Evolutionary conservation across 345 rosid genomes (phyloP), one percentile per base, ranked within the genome.

Genomic region (Isatis tinctoria): DNA sequence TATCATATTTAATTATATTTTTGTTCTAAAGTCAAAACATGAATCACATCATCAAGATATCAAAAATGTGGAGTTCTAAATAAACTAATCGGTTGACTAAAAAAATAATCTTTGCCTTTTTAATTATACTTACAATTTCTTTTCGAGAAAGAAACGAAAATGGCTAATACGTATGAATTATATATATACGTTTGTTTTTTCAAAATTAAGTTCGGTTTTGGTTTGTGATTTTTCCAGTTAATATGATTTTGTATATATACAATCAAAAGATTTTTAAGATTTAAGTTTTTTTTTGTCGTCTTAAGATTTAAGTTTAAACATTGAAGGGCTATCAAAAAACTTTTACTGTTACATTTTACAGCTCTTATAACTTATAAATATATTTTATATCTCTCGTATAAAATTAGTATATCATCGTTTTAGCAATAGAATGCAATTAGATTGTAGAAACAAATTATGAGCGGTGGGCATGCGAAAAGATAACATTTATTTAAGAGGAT

Each of bases 1-100:
- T 36, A 74, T 52, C 51, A 14, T 39, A 27, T 39, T 59, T 74
- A 59, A 47, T 74, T 27, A 1, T 17, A 10, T 18, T 58, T 65
- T 57, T 11, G 2, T 36, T 65, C 10, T 8, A 36, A 74, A 66
- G 78, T 74, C 78, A 74, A 66, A 74, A 73, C 13, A 58, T 58
- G 66, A 66, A 74, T 74, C 78, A 66, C 72, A 74, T 74, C 65
- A 65, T 47, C 39, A 74, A 74, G 8, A 66, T 47, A 65, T 37
- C 67, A 22, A 58, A 36, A 58, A 57, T 74, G 13, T 48, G n/a
- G n/a, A 32, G 41, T 14, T 48, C 13, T 27, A 18, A 37, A 11
- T 66, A 74, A 43, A 65, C 49, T 73, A 65, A 43, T 35, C n/a
- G 12, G 78, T 74, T 74, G 78, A 74, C 72, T n/a, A 65, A 22